These are phyloP conservation scores for Balakata baccata DNA, from an alignment of 345 rosid species.

Conservation along the genomic window DNA sequence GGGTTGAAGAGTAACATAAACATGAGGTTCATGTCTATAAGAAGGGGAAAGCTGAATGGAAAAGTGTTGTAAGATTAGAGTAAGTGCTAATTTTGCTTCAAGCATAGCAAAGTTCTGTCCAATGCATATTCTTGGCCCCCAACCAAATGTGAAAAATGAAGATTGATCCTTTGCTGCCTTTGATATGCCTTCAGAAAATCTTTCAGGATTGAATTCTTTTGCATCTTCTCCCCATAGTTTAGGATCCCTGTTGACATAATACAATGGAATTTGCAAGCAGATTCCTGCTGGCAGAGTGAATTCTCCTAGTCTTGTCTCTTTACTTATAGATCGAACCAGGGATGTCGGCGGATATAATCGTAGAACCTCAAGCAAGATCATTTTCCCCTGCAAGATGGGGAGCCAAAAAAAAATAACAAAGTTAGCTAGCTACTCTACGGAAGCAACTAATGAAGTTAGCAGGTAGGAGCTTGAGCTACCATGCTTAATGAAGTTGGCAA, in stretches of 20 bases:
- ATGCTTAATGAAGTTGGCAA: neutral
- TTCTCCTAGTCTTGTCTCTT: neutral
- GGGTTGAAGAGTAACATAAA: neutral
- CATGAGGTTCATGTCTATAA: neutral
- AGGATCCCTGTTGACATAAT: neutral
- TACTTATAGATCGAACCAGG: neutral
- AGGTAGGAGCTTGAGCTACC: too few relatives aligned
- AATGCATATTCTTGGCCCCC: constrained; percentile 10
- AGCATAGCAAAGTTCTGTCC: constrained; percentile 1
- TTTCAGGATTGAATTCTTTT: neutral
- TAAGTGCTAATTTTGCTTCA: neutral
- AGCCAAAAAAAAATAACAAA: neutral
- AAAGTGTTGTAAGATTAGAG: neutral
- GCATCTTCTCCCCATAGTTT: constrained; percentile 16
- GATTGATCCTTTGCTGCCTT: neutral
- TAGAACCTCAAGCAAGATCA: constrained; percentile 13
- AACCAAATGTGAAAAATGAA: neutral
- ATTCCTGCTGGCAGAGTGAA: constrained; percentile 2
- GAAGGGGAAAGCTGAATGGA: neutral
- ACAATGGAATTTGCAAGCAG: neutral
- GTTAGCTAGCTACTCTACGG: too few relatives aligned
- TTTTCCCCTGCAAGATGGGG: neutral
- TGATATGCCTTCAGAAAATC: constrained; percentile 11
- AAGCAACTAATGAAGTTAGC: too few relatives aligned
- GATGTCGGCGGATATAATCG: constrained; percentile 10